phyloP scores from a whole-genome alignment of 768 basidiomycete species.

The Sporobolomyces roseus region DNA sequence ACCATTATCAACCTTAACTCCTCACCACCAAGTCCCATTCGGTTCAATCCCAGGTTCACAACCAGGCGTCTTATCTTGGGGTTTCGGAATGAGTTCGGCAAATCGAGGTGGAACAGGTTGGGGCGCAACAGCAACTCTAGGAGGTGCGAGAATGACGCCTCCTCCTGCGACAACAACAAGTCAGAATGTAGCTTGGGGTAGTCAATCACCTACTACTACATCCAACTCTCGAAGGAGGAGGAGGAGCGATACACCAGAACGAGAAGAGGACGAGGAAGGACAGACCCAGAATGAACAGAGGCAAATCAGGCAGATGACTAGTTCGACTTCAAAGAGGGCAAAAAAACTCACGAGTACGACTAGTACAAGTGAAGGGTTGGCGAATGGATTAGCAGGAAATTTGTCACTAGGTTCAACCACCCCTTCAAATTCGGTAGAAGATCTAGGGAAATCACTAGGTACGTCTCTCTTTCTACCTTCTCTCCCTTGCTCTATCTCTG shows the following conservation, averaged over 20 bases:
- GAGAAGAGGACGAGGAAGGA: conserved; percentile 7
- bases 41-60: conserved; percentile 27
- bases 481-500: background rate
- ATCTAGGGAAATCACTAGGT: conserved; percentile 45
- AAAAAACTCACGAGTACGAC: too few relatives aligned
- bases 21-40: conserved; percentile 18
- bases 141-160: background rate
- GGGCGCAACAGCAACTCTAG: background rate
- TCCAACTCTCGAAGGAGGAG: conserved; percentile 15
- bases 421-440: background rate
- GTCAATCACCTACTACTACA: background rate
- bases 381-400: background rate
- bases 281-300: background rate
- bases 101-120: conserved; percentile 23
- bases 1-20: background rate
- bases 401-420: background rate
- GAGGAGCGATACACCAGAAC: conserved; percentile 25
- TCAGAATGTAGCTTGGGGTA: background rate
- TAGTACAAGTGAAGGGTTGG: background rate
- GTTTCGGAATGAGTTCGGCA: conserved; percentile 30
- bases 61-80: conserved; percentile 29
- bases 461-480: background rate
- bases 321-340: background rate
- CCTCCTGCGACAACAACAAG: background rate
- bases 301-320: background rate